Conservation (phyloP, 371 early-diverging fungal species). For the Capillidium rhysosporum region DNA sequence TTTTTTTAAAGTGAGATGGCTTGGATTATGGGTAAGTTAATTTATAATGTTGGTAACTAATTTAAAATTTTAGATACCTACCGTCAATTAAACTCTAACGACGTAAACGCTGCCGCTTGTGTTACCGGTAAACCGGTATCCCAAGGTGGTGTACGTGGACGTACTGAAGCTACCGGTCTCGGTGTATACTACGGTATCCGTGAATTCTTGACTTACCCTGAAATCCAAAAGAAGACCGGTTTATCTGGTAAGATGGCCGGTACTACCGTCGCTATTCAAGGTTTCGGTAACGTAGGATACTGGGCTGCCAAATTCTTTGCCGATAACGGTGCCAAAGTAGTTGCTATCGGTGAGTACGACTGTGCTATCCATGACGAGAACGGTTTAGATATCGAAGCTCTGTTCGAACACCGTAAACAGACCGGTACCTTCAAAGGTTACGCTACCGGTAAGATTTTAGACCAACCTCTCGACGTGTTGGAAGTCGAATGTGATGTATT, state of each 20-base stretch:
- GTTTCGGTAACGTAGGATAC: conserved; percentile 83
- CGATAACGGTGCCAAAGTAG: conserved; percentile 57
- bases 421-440: conserved; percentile 49
- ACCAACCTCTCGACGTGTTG: conserved; percentile 37
- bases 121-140: conserved; percentile 79
- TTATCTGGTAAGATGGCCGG: conserved; percentile 45
- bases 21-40: conserved; percentile 43
- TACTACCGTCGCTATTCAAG: conserved; percentile 53
- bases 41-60: background rate
- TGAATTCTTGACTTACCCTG: conserved; percentile 61
- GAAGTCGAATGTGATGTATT: conserved; percentile 71
- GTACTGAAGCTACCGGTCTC: conserved; percentile 76
- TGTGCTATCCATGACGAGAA: conserved; percentile 39
- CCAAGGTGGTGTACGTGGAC: conserved; percentile 76
- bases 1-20: conserved; percentile 52
- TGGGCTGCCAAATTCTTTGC: conserved; percentile 78
- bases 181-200: conserved; percentile 74
- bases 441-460: conserved; percentile 32
- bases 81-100: conserved; percentile 63
- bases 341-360: conserved; percentile 62
- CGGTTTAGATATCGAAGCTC: conserved; percentile 52
- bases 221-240: conserved; percentile 54
- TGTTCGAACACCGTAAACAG: conserved; percentile 39
- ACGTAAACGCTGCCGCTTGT: conserved; percentile 67
- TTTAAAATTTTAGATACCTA: conserved; percentile 37